Evolutionary conservation across 805 yeast species (phyloP), one percentile per base, ranked within the genome.

Genomic region (Monosporozyma solicola): DNA sequence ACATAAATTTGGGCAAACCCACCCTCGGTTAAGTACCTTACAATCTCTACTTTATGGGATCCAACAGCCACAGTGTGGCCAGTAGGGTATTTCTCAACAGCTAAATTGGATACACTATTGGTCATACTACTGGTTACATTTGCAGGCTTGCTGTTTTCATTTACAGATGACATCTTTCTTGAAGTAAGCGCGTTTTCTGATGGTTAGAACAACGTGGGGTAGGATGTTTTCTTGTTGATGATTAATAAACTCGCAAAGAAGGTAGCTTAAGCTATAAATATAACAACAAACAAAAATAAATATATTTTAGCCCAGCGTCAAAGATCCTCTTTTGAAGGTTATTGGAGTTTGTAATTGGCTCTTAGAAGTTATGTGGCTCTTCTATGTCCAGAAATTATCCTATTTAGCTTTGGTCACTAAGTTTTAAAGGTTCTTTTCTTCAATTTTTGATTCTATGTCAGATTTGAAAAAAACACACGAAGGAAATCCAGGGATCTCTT

Each of bases 1-100:
- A 77, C 74, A 66, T 87, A 87, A 20, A 87, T 85, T 56, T 85
- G 89, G 4, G 95, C 92, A 73, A 84, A 87, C 4, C 94, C 95
- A 54, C 88, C 91, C 59, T 80, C 83, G 1, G 87, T 82, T 16
- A 84, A 63, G 68, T 83, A 84, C 54, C 78, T 74, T 51, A 74
- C 71, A 55, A 84, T 73, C 51, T 74, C 74, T 22, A 82, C 77
- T 20, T 69, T 68, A 63, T 84, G 89, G 9, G 80, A 69, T 2
- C 91, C 91, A 24, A 84, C 87, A 1, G 78, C 72, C 50, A 84
- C 71, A 48, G 65, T 63, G 1, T 84, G 76, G 6, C 88, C 89
- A 13, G 61, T 57, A 7, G 50, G 31, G 49, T 55, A 62, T 33
- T 59, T 56, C 45, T 62, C 65, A 22, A 53, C 22, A 1, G 53